Evolutionary conservation across 345 rosid genomes (phyloP).

Genomic region (Salix suchowensis): DNA sequence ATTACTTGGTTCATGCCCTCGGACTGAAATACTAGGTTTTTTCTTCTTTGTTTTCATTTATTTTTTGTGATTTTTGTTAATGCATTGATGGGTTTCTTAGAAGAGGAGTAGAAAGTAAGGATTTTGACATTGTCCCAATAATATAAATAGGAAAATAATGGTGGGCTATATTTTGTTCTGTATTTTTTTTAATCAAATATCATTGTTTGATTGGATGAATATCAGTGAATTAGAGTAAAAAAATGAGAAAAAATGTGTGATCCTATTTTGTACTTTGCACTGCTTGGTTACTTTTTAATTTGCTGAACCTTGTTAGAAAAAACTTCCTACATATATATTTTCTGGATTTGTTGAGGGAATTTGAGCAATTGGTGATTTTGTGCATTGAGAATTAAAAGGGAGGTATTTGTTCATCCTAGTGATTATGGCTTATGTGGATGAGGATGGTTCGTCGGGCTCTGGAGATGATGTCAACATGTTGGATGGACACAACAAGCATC

Average conservation of each 20-base stretch:
- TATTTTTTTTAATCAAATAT: background rate
- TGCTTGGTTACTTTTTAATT: background rate
- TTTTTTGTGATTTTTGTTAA: background rate
- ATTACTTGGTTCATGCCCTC: no score
- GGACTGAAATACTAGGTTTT: background rate
- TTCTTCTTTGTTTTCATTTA: background rate
- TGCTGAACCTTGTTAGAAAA: background rate
- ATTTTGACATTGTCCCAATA: background rate
- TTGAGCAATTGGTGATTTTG: background rate
- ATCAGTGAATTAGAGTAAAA: background rate
- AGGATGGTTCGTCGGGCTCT: constrained; percentile 55
- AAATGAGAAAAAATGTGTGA: background rate
- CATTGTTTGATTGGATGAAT: background rate
- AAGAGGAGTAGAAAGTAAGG: background rate
- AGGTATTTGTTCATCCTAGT: constrained; percentile 28
- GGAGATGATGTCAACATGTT: constrained; percentile 49
- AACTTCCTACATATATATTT: background rate
- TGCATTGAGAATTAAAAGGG: background rate
- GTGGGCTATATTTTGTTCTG: background rate
- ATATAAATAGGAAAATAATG: background rate
- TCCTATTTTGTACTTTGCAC: background rate
- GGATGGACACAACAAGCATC: constrained; percentile 58
- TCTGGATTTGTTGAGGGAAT: background rate
- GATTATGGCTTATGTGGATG: constrained; percentile 44
- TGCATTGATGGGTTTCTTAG: background rate